A percentile compares a stretch with the other conserved stretches of the same genome.
These are phyloP conservation scores for Hondaea fermentalgiana DNA, from an alignment of 108 stramenopile genomes.

Conservation along the genomic window DNA sequence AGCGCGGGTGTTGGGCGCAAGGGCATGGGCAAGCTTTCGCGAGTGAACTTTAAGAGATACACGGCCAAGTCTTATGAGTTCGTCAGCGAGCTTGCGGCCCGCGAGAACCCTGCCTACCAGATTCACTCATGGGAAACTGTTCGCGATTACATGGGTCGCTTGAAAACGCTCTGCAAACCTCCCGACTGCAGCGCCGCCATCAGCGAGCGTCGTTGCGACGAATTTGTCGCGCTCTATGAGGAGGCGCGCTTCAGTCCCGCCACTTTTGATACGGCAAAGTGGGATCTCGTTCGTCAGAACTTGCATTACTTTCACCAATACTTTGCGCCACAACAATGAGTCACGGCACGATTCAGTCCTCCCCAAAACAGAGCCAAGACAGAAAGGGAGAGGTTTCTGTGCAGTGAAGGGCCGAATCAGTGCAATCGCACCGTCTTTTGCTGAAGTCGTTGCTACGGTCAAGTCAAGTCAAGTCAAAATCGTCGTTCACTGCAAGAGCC, in stretches of 20 bases:
- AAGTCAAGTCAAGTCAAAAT: too few relatives aligned
- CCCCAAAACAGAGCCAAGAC: too few relatives aligned
- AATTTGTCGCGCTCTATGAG: neutral
- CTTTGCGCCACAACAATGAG: neutral
- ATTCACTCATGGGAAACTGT: neutral
- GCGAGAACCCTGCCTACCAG: neutral
- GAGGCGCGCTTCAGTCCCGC: neutral
- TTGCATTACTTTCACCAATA: slow-evolving; percentile 8
- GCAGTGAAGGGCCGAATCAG: too few relatives aligned
- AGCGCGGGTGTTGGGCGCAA: neutral
- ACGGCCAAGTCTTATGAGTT: neutral
- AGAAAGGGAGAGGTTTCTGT: too few relatives aligned
- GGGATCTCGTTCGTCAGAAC: neutral
- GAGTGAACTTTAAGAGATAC: neutral
- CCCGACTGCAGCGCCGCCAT: neutral
- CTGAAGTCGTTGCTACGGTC: too few relatives aligned
- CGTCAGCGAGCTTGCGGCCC: neutral
- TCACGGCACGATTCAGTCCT: too few relatives aligned
- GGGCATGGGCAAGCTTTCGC: neutral
- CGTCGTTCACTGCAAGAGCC: too few relatives aligned
- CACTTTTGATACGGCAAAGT: neutral
- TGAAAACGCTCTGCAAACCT: neutral
- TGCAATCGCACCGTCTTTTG: too few relatives aligned
- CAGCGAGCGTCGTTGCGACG: neutral
- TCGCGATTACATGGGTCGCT: neutral